These are phyloP conservation scores for Candida broadrunensis DNA, from an alignment of 805 yeast genomes.

Conservation along the genomic window DNA sequence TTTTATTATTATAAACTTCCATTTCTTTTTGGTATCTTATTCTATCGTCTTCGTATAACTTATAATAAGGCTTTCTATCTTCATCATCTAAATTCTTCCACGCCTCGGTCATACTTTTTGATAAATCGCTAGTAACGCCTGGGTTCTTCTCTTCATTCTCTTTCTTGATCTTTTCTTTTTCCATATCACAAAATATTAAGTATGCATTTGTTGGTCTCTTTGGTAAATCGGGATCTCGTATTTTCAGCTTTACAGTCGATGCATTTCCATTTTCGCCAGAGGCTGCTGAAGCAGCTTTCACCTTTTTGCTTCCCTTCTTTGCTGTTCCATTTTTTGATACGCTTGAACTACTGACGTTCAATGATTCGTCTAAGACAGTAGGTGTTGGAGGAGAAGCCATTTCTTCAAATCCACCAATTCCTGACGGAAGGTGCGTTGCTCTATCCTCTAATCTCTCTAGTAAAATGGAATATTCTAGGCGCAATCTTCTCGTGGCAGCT, in stretches of 20 bases:
- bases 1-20: conserved; percentile 46
- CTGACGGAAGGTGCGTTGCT: conserved; percentile 29
- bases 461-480: conserved; percentile 79
- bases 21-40: conserved; percentile 72
- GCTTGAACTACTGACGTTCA: conserved; percentile 14
- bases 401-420: conserved; percentile 24
- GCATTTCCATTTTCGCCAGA: conserved; percentile 20
- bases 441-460: conserved; percentile 74
- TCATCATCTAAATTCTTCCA: conserved; percentile 77
- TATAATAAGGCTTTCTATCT: conserved; percentile 68
- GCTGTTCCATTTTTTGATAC: conserved; percentile 15
- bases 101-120: conserved; percentile 76
- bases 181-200: conserved; percentile 80
- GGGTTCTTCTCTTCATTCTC: conserved; percentile 52
- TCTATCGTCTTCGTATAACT: conserved; percentile 75
- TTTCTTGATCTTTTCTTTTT: conserved; percentile 67
- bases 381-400: conserved; percentile 43
- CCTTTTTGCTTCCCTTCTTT: conserved; percentile 16
- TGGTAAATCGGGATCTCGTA: conserved; percentile 81
- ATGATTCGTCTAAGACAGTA: conserved; percentile 28
- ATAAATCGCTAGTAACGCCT: conserved; percentile 53
- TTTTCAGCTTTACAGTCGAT: conserved; percentile 27
- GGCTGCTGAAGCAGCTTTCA: conserved; percentile 10
- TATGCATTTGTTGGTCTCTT: conserved; percentile 91
- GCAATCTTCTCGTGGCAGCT: conserved; percentile 68